These are phyloP conservation scores for Theileria parva DNA, from an alignment of 169 alveolate species.

Conservation along the genomic window DNA sequence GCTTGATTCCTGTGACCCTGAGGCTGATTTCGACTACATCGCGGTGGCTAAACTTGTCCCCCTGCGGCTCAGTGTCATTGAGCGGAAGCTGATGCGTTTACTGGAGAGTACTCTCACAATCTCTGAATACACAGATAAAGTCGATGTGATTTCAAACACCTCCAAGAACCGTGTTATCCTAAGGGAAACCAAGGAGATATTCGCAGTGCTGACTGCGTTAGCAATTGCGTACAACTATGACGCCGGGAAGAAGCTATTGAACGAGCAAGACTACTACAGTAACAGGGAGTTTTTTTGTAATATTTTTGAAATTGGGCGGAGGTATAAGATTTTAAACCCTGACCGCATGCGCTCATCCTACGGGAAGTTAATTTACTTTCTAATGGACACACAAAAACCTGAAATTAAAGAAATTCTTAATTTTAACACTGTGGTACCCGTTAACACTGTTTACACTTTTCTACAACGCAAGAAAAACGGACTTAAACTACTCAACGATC, in stretches of 20 bases:
- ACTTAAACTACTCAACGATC: constrained; percentile 80
- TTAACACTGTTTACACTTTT: constrained; percentile 82
- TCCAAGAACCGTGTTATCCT: constrained; percentile 76
- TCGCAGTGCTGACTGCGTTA: constrained; percentile 87
- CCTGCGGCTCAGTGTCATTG: constrained; percentile 54
- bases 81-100: constrained; percentile 80
- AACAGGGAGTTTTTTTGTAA: constrained; percentile 80
- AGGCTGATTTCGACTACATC: constrained; percentile 23
- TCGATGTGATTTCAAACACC: constrained; percentile 80
- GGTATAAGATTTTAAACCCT: constrained; percentile 90
- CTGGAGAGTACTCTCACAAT: constrained; percentile 87
- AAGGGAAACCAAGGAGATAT: constrained; percentile 82
- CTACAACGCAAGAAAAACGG: constrained; percentile 80
- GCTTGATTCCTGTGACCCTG: constrained; percentile 17
- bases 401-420: constrained; percentile 82
- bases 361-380: constrained; percentile 86
- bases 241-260: constrained; percentile 83
- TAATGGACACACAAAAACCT: constrained; percentile 87
- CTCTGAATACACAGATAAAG: constrained; percentile 86
- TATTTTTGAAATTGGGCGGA: constrained; percentile 87
- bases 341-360: constrained; percentile 87
- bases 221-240: constrained; percentile 88
- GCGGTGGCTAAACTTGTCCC: constrained; percentile 60
- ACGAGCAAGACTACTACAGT: constrained; percentile 79
- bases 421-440: constrained; percentile 82